Evolutionary conservation across 352 stramenopile species (phyloP).

Genomic region (Phytophthora tubulina): DNA sequence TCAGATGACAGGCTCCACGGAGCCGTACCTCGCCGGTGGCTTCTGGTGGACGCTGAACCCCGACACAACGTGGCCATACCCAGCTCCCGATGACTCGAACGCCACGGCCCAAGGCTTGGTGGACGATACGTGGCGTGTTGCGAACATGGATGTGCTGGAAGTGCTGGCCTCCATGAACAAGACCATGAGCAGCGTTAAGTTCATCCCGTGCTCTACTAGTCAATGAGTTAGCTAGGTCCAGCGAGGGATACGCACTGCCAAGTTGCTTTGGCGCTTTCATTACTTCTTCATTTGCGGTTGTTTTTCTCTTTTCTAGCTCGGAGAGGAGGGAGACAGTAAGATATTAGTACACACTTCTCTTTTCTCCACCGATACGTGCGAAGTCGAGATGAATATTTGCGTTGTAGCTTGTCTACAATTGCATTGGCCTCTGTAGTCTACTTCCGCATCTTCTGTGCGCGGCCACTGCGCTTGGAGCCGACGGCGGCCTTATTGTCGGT

Average conservation of each 20-base stretch:
- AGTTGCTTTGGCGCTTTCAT: slow-evolving; percentile 37
- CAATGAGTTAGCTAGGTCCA: slow-evolving; percentile 21
- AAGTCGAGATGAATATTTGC: too few relatives aligned
- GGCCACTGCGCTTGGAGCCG: slow-evolving; percentile 47
- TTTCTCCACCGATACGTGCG: slow-evolving; percentile 8
- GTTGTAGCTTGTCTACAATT: not conserved
- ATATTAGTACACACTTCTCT: slow-evolving; percentile 45
- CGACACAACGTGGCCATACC: slow-evolving; percentile 81
- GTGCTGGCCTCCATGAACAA: slow-evolving; percentile 73
- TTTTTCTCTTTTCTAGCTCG: slow-evolving; percentile 37
- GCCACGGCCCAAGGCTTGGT: slow-evolving; percentile 63
- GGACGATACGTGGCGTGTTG: slow-evolving; percentile 76
- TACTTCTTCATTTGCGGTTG: slow-evolving; percentile 42
- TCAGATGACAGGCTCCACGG: slow-evolving; percentile 63
- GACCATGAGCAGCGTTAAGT: slow-evolving; percentile 68
- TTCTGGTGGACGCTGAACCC: slow-evolving; percentile 89
- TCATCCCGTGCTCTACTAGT: slow-evolving; percentile 64
- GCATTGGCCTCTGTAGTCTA: slow-evolving; percentile 22
- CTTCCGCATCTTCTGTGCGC: slow-evolving; percentile 62
- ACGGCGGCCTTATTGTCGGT: slow-evolving; percentile 22
- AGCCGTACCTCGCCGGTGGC: slow-evolving; percentile 66
- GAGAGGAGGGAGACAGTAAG: slow-evolving; percentile 31
- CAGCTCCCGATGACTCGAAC: slow-evolving; percentile 71
- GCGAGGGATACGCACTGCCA: slow-evolving; percentile 28
- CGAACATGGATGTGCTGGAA: slow-evolving; percentile 75